phyloP scores from a whole-genome alignment of 129 eudicot species.

The Heracleum sosnowskyi region DNA sequence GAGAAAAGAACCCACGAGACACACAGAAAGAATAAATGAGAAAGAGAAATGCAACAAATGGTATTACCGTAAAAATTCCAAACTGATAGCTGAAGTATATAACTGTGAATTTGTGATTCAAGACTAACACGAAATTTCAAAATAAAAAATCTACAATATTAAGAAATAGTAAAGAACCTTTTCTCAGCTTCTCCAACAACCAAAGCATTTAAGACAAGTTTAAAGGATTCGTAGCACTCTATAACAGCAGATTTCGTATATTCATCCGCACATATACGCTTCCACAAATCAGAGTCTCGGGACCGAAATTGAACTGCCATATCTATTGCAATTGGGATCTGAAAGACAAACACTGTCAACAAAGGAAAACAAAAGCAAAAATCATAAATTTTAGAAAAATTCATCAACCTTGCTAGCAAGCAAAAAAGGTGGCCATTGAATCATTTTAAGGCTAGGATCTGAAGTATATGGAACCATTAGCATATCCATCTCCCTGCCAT shows the following conservation, averaged over 20 bases:
- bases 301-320: constrained; percentile 90
- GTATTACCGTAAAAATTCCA: background rate
- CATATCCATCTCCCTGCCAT: constrained; percentile 98
- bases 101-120: background rate
- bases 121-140: background rate
- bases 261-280: constrained; percentile 93
- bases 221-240: constrained; percentile 98
- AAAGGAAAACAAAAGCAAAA: constrained; percentile 9
- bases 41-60: background rate
- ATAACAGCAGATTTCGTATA: constrained; percentile 94
- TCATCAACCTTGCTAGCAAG: constrained; percentile 89
- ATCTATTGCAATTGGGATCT: constrained; percentile 95
- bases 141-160: background rate
- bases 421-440: constrained; percentile 98
- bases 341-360: constrained; percentile 27
- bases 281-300: constrained; percentile 92
- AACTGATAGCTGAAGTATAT: background rate
- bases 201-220: constrained; percentile 72
- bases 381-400: constrained; percentile 2
- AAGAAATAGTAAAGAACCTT: constrained; percentile 43
- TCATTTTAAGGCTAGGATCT: constrained; percentile 76
- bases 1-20: background rate
- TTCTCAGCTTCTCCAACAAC: constrained; percentile 87
- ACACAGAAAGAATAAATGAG: background rate
- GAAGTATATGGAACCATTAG: constrained; percentile 89